These are phyloP conservation scores for Dactylonectria estremocensis DNA, from an alignment of 2,329 filamentous ascomycete species.

Conservation along the genomic window DNA sequence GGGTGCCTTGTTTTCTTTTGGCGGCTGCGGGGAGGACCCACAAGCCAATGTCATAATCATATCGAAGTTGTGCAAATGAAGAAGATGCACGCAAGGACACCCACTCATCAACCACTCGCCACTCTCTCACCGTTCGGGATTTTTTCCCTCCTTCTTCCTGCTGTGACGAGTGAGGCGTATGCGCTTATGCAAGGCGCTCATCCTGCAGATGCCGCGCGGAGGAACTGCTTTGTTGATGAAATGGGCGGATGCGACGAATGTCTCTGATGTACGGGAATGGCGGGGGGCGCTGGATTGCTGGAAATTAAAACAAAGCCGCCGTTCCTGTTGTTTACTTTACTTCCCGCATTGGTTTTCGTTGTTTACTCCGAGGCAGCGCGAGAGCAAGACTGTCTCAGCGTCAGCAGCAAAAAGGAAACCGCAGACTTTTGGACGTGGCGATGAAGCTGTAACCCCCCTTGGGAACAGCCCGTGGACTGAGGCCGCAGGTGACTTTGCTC, in stretches of 20 bases:
- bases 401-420: background rate
- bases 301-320: background rate
- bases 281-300: constrained; percentile 6
- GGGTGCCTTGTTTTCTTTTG: constrained; percentile 11
- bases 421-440: background rate
- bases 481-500: background rate
- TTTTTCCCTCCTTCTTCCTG: background rate
- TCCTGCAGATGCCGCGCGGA: constrained; percentile 7
- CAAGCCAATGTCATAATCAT: too few relatives aligned
- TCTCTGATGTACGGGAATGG: background rate
- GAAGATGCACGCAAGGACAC: constrained; percentile 17
- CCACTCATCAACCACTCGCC: background rate
- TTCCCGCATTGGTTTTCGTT: background rate
- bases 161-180: constrained; percentile 22
- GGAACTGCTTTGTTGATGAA: constrained; percentile 4
- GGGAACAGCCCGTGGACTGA: background rate
- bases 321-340: background rate
- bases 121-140: too few relatives aligned
- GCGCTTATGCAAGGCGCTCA: constrained; percentile 26
- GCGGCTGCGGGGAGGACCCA: background rate
- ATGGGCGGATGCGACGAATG: constrained; percentile 3
- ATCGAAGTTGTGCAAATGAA: constrained; percentile 19
- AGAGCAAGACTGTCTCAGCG: background rate
- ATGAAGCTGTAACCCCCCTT: background rate
- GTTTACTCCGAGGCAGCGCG: background rate